Conservation (phyloP, 2,329 filamentous ascomycete genomes). For the Apiospora sp. region DNA sequence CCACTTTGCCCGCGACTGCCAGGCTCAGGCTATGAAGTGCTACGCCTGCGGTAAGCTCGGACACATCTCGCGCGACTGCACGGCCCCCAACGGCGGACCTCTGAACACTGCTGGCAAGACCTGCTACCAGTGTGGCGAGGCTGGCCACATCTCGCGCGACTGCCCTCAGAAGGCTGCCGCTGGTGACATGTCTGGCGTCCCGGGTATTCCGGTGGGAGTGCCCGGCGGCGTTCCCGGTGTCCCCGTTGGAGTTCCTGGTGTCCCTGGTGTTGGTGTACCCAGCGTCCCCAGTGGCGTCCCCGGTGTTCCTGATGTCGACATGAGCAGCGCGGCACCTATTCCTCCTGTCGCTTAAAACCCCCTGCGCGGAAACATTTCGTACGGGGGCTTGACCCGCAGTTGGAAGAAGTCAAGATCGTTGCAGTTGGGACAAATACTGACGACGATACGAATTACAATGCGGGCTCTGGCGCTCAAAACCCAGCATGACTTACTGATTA, state of each 20-base stretch:
- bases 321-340: conserved; percentile 36
- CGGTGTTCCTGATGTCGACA: conserved; percentile 37
- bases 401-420: conserved; percentile 24
- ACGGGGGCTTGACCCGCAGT: neutral
- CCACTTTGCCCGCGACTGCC: conserved; percentile 98
- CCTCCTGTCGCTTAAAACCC: conserved; percentile 41
- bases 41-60: conserved; percentile 96
- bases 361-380: neutral
- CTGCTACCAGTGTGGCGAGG: conserved; percentile 96
- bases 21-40: conserved; percentile 98
- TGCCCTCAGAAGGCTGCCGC: conserved; percentile 77
- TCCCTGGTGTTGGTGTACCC: neutral
- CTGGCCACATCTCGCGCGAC: conserved; percentile 94
- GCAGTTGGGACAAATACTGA: conserved; percentile 26
- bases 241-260: conserved; percentile 11
- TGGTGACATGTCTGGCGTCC: conserved; percentile 51
- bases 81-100: conserved; percentile 93
- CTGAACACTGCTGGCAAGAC: conserved; percentile 97
- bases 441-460: conserved; percentile 28
- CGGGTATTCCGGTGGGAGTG: neutral
- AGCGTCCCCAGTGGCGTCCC: neutral
- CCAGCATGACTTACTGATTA: neutral
- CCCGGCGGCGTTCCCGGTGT: conserved; percentile 8
- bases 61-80: conserved; percentile 94
- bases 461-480: neutral